Evolutionary conservation across 1,284 basidiomycete genomes (phyloP).

Genomic region (Ustilago loliicola): DNA sequence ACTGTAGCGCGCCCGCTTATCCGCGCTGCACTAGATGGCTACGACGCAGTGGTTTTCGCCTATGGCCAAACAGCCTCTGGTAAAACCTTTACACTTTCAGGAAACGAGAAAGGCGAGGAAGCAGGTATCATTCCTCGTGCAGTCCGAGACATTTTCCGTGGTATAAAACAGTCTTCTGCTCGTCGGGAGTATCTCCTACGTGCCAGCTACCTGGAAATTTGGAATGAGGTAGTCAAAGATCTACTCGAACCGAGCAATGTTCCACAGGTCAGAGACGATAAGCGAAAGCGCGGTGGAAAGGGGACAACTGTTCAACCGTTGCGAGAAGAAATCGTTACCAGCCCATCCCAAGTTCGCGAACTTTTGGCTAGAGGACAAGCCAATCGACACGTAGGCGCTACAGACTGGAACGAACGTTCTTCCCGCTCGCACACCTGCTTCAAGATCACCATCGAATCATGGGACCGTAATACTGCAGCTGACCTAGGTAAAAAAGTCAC

Average conservation of each 20-base stretch:
- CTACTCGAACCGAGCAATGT: conserved; percentile 81
- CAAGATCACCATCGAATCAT: conserved; percentile 72
- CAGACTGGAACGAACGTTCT: conserved; percentile 96
- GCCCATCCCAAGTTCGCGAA: conserved; percentile 84
- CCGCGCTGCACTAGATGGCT: conserved; percentile 63
- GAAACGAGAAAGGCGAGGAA: conserved; percentile 72
- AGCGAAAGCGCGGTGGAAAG: conserved; percentile 37
- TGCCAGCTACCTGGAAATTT: conserved; percentile 88
- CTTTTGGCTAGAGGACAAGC: conserved; percentile 87
- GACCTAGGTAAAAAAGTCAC: conserved; percentile 56
- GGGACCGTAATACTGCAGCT: conserved; percentile 33
- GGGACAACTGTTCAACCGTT: conserved; percentile 77
- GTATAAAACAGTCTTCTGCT: conserved; percentile 68
- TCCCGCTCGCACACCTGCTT: conserved; percentile 87
- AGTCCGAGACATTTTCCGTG: conserved; percentile 69
- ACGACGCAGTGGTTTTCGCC: conserved; percentile 65
- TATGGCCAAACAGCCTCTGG: conserved; percentile 71
- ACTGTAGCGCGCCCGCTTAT: conserved; percentile 88
- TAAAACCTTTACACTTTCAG: conserved; percentile 59
- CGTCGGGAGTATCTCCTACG: conserved; percentile 88
- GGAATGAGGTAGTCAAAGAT: conserved; percentile 93
- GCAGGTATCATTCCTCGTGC: conserved; percentile 65
- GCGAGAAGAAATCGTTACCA: conserved; percentile 91
- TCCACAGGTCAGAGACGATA: conserved; percentile 64
- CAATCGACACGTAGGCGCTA: conserved; percentile 89